A percentile compares a stretch with the other conserved stretches of the same genome.
Evolutionary conservation across 352 stramenopile genomes (phyloP).

Genomic region (Phytophthora sp.): DNA sequence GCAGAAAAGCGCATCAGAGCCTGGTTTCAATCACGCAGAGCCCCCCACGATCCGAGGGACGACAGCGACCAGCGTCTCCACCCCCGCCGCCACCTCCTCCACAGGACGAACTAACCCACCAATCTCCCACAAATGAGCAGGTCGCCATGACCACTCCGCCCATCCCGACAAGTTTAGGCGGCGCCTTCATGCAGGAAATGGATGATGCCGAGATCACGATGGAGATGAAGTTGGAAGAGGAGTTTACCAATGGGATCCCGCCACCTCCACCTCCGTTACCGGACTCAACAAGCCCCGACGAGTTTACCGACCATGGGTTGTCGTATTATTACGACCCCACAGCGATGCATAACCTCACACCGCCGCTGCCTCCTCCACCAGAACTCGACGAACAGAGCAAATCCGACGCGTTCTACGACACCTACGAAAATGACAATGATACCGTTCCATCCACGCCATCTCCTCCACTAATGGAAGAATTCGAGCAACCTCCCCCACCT

Average conservation of each 20-base stretch:
- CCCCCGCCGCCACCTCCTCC: slow-evolving; percentile 17
- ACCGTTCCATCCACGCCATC: slow-evolving; percentile 8
- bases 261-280: slow-evolving; percentile 25
- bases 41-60: slow-evolving; percentile 13
- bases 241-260: slow-evolving; percentile 18
- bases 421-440: slow-evolving; percentile 22
- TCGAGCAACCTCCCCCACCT: slow-evolving; percentile 17
- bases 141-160: slow-evolving; percentile 3
- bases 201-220: slow-evolving; percentile 52
- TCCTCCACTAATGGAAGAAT: slow-evolving; percentile 23
- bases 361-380: slow-evolving; percentile 34
- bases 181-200: slow-evolving; percentile 75
- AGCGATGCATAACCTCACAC: slow-evolving; percentile 22
- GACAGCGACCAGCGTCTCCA: slow-evolving; percentile 5
- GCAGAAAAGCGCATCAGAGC: slow-evolving; percentile 33
- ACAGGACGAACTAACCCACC: slow-evolving; percentile 2
- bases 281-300: slow-evolving; percentile 22
- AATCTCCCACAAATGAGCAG: slow-evolving; percentile 20
- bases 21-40: slow-evolving; percentile 27
- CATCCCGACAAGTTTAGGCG: slow-evolving; percentile 25
- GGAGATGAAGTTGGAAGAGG: slow-evolving; percentile 32
- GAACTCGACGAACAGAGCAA: slow-evolving; percentile 36
- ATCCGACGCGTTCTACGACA: slow-evolving; percentile 25
- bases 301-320: slow-evolving; percentile 57
- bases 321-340: slow-evolving; percentile 63